Base-by-base conservation (phyloP, 352 stramenopile species). In the Thalassiosira livingstoniorum region DNA sequence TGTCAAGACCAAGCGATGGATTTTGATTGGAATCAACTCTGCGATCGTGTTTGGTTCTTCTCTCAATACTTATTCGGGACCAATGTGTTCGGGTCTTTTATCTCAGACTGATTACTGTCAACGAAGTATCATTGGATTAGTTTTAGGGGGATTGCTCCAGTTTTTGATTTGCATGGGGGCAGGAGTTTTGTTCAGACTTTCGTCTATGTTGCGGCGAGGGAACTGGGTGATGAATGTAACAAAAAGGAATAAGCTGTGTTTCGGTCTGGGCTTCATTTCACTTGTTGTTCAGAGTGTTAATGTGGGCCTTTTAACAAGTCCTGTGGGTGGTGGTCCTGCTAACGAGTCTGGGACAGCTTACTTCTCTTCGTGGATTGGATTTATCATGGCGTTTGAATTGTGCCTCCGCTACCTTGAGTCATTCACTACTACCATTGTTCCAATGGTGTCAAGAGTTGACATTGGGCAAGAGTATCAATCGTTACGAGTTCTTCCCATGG, bases 391-490 rank as follows among this genome's bases (percentile, higher is more conserved):
- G 31, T 80, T 85, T 60, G 78, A 85, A 65, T 43, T 80, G 53
- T 71, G 53, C 35, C 64, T 85, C 45, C 27, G 78, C n/a, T 80
- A 85, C 39, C n/a, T 85, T 0, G 78, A 85, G 43, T 61, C 67
- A 13, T 70, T 70, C 51, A 64, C 58, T 1, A 67, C 57, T 1
- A 57, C 43, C 31, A 43, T 57, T 39, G 43, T n/a, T n/a, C n/a
- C n/a, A n/a, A n/a, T n/a, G n/a, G n/a, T n/a, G n/a, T n/a, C n/a
- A n/a, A n/a, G n/a, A n/a, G n/a, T n/a, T n/a, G n/a, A n/a, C n/a
- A n/a, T n/a, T n/a, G n/a, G n/a, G n/a, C n/a, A n/a, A n/a, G n/a
- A n/a, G n/a, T n/a, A n/a, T n/a, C n/a, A n/a, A n/a, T n/a, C n/a
- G n/a, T n/a, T n/a, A n/a, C n/a, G n/a, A n/a, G n/a, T n/a, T n/a